These are phyloP conservation scores for Ammopiptanthus mongolicus DNA, from an alignment of 306 rosid species.

Conservation along the genomic window DNA sequence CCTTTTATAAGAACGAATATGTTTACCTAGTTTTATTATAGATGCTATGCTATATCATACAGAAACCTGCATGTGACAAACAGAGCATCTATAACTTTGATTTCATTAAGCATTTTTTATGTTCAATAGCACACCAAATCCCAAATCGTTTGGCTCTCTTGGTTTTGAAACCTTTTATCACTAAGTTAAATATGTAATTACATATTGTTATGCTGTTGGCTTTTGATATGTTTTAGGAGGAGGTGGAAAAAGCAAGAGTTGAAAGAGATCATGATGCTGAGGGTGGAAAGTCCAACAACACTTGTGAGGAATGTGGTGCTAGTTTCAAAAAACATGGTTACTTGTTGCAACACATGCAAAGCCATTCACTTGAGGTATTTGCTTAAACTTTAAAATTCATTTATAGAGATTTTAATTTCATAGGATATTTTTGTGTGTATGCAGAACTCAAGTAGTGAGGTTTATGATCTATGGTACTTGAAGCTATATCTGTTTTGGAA, in stretches of 20 bases:
- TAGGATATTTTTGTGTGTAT: not conserved
- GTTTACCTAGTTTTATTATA: too few species aligned
- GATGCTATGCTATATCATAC: too few species aligned
- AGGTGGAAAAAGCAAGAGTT: conserved; percentile 28
- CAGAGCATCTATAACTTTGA: not conserved
- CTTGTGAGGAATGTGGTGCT: conserved; percentile 68
- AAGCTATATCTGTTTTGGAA: not conserved
- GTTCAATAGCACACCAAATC: not conserved
- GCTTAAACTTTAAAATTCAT: not conserved
- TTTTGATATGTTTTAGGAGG: conserved; percentile 39
- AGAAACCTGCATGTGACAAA: too few species aligned
- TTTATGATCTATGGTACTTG: not conserved
- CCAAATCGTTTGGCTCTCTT: not conserved
- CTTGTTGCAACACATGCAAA: conserved; percentile 72
- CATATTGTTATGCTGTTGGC: not conserved
- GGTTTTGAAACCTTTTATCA: not conserved
- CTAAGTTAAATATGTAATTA: not conserved
- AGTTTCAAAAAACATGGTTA: conserved; percentile 69
- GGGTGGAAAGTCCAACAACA: conserved; percentile 33
- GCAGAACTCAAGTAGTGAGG: not conserved
- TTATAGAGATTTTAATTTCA: not conserved
- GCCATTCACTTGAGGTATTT: conserved; percentile 82
- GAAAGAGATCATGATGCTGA: conserved; percentile 20
- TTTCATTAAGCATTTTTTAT: not conserved
- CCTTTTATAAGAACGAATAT: too few species aligned